phyloP scores from a whole-genome alignment of 176 grass and related monocot genomes.

The Leersia perrieri region DNA sequence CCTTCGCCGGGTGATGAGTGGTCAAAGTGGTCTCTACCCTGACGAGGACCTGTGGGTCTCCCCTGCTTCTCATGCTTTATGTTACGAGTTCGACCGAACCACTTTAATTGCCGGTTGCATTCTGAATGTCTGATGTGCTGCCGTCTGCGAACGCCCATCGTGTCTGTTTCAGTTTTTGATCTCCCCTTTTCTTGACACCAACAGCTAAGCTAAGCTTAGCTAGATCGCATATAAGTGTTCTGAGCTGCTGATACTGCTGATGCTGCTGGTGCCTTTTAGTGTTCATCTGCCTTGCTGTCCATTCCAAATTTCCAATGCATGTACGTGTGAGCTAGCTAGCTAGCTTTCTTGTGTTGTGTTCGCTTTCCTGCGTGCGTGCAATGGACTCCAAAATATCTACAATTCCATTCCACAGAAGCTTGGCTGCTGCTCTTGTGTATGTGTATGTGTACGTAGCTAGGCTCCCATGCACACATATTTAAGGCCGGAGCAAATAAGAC shows the following conservation, averaged over 20 bases:
- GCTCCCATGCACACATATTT: not conserved
- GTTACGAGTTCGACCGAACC: slow-evolving; percentile 24
- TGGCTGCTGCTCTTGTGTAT: not conserved
- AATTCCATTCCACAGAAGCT: slow-evolving; percentile 30
- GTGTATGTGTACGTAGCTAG: slow-evolving; percentile 18
- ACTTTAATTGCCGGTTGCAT: slow-evolving; percentile 5
- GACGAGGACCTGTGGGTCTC: slow-evolving; percentile 24
- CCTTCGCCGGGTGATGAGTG: not conserved
- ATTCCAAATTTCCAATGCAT: not conserved
- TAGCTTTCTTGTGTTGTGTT: too few relatives aligned
- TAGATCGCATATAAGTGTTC: not conserved
- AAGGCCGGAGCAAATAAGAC: not conserved
- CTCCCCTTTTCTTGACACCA: slow-evolving; percentile 8
- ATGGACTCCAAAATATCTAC: not conserved
- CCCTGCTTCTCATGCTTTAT: not conserved
- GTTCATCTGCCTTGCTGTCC: not conserved
- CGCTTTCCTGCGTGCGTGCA: not conserved
- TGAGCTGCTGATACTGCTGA: not conserved
- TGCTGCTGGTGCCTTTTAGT: not conserved
- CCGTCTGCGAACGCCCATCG: slow-evolving; percentile 23
- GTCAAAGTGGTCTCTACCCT: slow-evolving; percentile 36
- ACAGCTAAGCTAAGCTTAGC: slow-evolving; percentile 2
- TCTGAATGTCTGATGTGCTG: not conserved
- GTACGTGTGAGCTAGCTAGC: not conserved
- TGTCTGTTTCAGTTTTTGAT: slow-evolving; percentile 13